Conservation (phyloP, 2,329 filamentous ascomycete genomes). For the Blastomyces gilchristii region DNA sequence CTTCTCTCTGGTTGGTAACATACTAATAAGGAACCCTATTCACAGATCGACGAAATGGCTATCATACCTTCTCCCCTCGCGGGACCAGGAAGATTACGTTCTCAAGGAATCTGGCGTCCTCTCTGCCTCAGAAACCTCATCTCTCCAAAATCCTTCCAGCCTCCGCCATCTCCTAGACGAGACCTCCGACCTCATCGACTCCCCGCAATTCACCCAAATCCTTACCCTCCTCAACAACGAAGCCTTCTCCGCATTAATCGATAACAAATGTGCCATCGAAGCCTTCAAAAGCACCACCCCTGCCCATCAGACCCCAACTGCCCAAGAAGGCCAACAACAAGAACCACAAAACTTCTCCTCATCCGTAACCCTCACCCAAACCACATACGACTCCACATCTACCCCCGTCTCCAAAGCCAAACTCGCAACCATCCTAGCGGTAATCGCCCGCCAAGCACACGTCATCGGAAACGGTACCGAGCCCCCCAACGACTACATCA, state of each 20-base stretch:
- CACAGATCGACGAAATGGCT: conserved; percentile 60
- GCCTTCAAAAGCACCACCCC: conserved; percentile 54
- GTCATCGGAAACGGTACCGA: conserved; percentile 63
- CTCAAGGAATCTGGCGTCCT: conserved; percentile 74
- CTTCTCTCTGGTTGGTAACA: neutral
- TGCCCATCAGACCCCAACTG: conserved; percentile 16
- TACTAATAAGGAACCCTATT: conserved; percentile 7
- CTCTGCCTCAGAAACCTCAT: conserved; percentile 30
- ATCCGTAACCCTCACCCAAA: conserved; percentile 32
- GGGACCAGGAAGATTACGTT: conserved; percentile 69
- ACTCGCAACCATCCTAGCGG: conserved; percentile 79
- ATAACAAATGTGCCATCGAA: conserved; percentile 67
- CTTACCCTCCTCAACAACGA: conserved; percentile 77
- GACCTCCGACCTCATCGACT: conserved; percentile 90
- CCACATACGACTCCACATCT: conserved; percentile 15
- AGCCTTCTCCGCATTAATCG: conserved; percentile 72
- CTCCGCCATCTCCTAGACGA: conserved; percentile 85
- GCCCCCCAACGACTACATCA: conserved; percentile 37
- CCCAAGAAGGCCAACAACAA: conserved; percentile 29
- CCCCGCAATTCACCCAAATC: conserved; percentile 79
- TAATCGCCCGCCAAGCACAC: conserved; percentile 84
- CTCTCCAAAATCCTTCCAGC: conserved; percentile 33
- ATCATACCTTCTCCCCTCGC: conserved; percentile 67
- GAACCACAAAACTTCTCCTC: conserved; percentile 37
- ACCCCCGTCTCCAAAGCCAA: conserved; percentile 45